A percentile compares a stretch with the other conserved stretches of the same genome.
phyloP scores from a whole-genome alignment of 2,329 filamentous ascomycete genomes.

The Pyricularia grisea region DNA sequence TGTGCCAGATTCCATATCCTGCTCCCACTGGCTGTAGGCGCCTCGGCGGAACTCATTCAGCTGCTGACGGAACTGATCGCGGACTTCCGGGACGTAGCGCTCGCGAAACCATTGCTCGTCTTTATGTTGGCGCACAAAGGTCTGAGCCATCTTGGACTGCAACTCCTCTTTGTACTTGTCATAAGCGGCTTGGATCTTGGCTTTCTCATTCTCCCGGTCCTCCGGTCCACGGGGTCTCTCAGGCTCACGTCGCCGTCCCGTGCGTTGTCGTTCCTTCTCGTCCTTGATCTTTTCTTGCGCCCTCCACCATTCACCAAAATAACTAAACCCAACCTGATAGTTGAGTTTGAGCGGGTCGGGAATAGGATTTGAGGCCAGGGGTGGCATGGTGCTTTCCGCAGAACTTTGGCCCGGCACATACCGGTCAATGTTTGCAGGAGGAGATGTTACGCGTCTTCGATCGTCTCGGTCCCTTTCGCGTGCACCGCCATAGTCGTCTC shows the following conservation, averaged over 20 bases:
- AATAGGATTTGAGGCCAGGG: conserved; percentile 47
- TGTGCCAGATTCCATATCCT: conserved; percentile 70
- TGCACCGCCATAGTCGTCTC: conserved; percentile 54
- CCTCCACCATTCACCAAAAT: conserved; percentile 81
- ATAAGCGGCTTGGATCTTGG: conserved; percentile 64
- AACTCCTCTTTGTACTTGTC: conserved; percentile 60
- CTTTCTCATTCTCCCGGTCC: conserved; percentile 70
- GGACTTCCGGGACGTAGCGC: conserved; percentile 77
- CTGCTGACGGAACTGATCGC: conserved; percentile 63
- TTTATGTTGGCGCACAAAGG: conserved; percentile 87
- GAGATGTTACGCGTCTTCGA: conserved; percentile 49
- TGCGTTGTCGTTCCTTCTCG: conserved; percentile 62
- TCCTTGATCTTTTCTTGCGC: conserved; percentile 75
- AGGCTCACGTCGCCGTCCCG: conserved; percentile 58
- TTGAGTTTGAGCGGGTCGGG: conserved; percentile 63
- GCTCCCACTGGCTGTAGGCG: conserved; percentile 79
- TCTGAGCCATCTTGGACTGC: conserved; percentile 71
- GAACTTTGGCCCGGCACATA: conserved; percentile 69
- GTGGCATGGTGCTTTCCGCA: conserved; percentile 33
- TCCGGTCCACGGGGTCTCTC: conserved; percentile 57
- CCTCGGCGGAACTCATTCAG: conserved; percentile 72
- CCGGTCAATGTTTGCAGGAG: conserved; percentile 68
- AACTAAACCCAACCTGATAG: conserved; percentile 78
- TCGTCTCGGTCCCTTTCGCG: conserved; percentile 46
- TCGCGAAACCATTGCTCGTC: conserved; percentile 98